phyloP scores from a whole-genome alignment of 495 filamentous ascomycete genomes.

The Thermothielavioides terrestris region DNA sequence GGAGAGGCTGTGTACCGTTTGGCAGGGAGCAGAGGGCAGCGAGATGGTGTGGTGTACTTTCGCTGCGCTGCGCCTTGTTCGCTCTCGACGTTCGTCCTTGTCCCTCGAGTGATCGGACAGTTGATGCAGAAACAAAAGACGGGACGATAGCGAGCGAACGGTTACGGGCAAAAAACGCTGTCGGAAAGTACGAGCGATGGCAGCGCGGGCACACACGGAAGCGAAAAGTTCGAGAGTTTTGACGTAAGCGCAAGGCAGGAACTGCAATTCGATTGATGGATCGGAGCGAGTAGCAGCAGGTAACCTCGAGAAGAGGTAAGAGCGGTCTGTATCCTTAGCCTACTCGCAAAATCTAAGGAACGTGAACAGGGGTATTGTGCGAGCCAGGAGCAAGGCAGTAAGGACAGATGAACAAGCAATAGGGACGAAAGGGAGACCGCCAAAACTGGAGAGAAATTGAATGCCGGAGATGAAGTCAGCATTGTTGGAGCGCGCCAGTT shows the following conservation, averaged over 20 bases:
- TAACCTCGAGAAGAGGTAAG: no score
- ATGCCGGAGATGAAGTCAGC: constrained; percentile 29
- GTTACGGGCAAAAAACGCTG: not conserved
- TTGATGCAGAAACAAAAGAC: not conserved
- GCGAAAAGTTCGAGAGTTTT: not conserved
- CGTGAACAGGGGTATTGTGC: constrained; percentile 5
- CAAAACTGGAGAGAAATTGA: constrained; percentile 18
- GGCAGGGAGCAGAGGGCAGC: no score
- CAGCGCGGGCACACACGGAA: not conserved
- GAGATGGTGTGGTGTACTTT: not conserved
- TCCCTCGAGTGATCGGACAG: not conserved
- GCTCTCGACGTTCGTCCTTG: not conserved
- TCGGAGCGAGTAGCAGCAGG: no score
- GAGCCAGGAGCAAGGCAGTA: constrained; percentile 3
- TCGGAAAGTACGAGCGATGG: not conserved
- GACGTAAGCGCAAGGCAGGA: not conserved
- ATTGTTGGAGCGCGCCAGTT: constrained; percentile 13
- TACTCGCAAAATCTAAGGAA: not conserved
- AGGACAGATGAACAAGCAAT: constrained; percentile 2
- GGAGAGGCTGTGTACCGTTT: no score
- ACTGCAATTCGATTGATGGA: no score
- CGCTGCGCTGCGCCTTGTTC: not conserved
- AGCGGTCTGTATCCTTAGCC: no score
- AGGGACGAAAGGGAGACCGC: constrained; percentile 4
- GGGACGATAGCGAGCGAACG: not conserved